Conservation (phyloP, 2,329 filamentous ascomycete species). For the Colletotrichum karsti region DNA sequence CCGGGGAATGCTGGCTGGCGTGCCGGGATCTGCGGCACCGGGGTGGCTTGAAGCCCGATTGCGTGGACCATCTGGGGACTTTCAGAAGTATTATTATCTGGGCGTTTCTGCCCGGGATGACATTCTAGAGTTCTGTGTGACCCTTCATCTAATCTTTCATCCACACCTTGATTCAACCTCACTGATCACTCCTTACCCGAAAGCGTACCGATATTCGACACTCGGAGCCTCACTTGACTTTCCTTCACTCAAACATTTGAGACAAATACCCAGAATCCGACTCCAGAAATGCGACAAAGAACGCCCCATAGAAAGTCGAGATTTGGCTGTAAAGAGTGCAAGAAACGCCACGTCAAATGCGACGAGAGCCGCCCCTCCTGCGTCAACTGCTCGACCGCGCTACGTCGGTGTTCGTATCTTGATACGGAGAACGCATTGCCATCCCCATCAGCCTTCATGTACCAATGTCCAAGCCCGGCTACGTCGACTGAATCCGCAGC, state of each 20-base stretch:
- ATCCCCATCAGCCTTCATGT: background rate
- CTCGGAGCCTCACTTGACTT: no score
- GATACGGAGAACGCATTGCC: background rate
- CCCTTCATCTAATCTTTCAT: background rate
- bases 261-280: background rate
- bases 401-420: slow-evolving; percentile 43
- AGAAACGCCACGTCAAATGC: slow-evolving; percentile 51
- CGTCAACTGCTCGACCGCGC: slow-evolving; percentile 47
- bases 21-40: background rate
- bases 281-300: slow-evolving; percentile 7
- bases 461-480: slow-evolving; percentile 11
- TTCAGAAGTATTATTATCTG: background rate
- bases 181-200: background rate
- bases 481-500: background rate
- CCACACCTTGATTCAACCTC: background rate
- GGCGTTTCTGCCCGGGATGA: background rate
- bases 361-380: slow-evolving; percentile 51
- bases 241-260: background rate
- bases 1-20: background rate
- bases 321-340: slow-evolving; percentile 50
- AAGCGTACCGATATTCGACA: no score
- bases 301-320: slow-evolving; percentile 46
- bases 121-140: background rate
- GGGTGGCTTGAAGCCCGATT: background rate
- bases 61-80: background rate